Evolutionary conservation across 306 rosid species (phyloP).

Genomic region (Trifolium dubium): DNA sequence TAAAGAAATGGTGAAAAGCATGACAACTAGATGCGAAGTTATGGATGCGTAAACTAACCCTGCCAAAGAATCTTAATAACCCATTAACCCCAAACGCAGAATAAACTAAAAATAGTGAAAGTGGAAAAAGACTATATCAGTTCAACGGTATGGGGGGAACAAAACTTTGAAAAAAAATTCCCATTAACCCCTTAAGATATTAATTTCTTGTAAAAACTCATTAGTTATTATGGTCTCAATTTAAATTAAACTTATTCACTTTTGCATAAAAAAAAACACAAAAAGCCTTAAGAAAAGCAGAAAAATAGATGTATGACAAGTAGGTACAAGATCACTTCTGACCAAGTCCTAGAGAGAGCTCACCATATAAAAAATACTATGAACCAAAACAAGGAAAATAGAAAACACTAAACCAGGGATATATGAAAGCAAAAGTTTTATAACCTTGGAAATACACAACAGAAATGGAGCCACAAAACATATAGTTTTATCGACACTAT

Average conservation of each 20-base stretch:
- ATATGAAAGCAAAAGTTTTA: constrained; percentile 18
- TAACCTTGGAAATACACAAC: constrained; percentile 4
- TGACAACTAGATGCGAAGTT: constrained; percentile 16
- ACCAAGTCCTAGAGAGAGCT: not conserved
- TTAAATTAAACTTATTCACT: not conserved
- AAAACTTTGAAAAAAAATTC: constrained; percentile 8
- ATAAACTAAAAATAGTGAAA: constrained; percentile 25
- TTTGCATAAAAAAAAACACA: constrained; percentile 61
- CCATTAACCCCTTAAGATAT: not conserved
- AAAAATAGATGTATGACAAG: constrained; percentile 23
- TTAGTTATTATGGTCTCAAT: not conserved
- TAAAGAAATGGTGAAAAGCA: constrained; percentile 20
- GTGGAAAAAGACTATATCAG: not conserved
- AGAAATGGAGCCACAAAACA: constrained; percentile 29
- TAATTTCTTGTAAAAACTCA: not conserved
- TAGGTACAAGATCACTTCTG: constrained; percentile 6
- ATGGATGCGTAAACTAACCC: constrained; percentile 30
- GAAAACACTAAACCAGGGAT: not conserved
- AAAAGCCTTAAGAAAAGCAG: constrained; percentile 16
- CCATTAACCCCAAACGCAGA: not conserved
- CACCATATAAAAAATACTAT: not conserved
- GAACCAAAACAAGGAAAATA: constrained; percentile 6
- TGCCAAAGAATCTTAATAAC: constrained; percentile 3
- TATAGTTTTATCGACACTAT: constrained; percentile 5
- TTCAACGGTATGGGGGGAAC: not conserved